Evolutionary conservation across 768 basidiomycete genomes (phyloP).

Genomic region (Cystobasidium tubakii): DNA sequence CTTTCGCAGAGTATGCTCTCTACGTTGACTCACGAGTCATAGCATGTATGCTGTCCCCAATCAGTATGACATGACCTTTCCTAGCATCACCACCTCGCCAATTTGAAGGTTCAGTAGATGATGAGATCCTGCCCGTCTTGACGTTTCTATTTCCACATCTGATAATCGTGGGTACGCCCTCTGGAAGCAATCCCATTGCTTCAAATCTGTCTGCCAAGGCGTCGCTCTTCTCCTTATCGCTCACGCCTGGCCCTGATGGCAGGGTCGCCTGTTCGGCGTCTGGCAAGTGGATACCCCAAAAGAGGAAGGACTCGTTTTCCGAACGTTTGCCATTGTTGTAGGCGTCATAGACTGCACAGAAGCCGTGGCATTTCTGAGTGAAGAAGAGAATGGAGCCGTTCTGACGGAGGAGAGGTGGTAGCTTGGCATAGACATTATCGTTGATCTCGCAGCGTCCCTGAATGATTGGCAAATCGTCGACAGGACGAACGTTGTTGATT

Average conservation of each 20-base stretch:
- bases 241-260: background rate
- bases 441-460: slow-evolving; percentile 2
- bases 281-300: slow-evolving; percentile 4
- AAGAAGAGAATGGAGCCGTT: background rate
- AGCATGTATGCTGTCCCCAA: slow-evolving; percentile 21
- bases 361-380: background rate
- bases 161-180: background rate
- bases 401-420: background rate
- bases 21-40: slow-evolving; percentile 1
- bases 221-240: background rate
- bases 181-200: background rate
- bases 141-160: slow-evolving; percentile 1
- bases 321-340: slow-evolving; percentile 1
- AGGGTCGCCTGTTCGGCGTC: background rate
- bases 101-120: background rate
- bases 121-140: background rate
- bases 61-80: background rate
- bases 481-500: slow-evolving; percentile 4
- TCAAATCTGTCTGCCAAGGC: background rate
- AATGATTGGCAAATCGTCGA: background rate
- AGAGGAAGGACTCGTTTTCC: slow-evolving; percentile 17
- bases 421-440: background rate
- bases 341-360: slow-evolving; percentile 8
- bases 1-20: background rate
- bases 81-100: background rate